Conservation (phyloP, 2,329 filamentous ascomycete species). For the Clonostachys byssicola region DNA sequence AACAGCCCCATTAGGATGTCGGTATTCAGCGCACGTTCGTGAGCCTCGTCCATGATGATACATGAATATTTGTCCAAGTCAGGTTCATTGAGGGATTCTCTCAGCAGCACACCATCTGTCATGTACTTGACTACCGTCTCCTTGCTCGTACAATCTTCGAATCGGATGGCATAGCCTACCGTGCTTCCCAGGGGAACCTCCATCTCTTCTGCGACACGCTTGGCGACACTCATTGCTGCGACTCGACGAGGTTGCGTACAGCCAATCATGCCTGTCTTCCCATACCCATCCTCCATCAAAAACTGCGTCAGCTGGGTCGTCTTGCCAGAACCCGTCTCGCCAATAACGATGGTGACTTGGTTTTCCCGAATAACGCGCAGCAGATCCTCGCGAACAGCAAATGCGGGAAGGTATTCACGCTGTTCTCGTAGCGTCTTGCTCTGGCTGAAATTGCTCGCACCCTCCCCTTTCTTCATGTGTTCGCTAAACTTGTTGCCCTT, state of each 20-base stretch:
- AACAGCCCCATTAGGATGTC: conserved; percentile 97
- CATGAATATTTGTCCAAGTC: conserved; percentile 96
- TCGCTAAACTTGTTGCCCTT: conserved; percentile 75
- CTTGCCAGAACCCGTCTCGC: conserved; percentile 95
- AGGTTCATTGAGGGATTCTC: conserved; percentile 88
- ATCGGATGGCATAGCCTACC: conserved; percentile 96
- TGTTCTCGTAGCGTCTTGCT: conserved; percentile 90
- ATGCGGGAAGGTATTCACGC: conserved; percentile 88
- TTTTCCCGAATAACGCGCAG: conserved; percentile 92
- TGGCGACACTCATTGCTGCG: conserved; percentile 97
- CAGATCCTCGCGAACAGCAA: conserved; percentile 91
- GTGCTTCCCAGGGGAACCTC: conserved; percentile 81
- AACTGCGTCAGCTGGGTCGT: conserved; percentile 98
- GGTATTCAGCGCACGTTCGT: conserved; percentile 93
- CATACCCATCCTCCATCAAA: conserved; percentile 91
- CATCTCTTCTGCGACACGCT: conserved; percentile 98
- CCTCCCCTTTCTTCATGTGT: conserved; percentile 80
- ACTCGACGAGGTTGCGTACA: conserved; percentile 96
- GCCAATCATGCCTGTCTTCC: conserved; percentile 81
- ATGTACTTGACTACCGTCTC: conserved; percentile 98
- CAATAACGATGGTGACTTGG: conserved; percentile 94
- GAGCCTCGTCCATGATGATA: conserved; percentile 99
- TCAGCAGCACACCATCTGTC: conserved; percentile 92
- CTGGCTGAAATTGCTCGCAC: conserved; percentile 87
- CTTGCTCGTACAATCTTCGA: conserved; percentile 95